Base-by-base conservation (phyloP, 805 yeast species). In the Metschnikowia cerradonensis region DNA sequence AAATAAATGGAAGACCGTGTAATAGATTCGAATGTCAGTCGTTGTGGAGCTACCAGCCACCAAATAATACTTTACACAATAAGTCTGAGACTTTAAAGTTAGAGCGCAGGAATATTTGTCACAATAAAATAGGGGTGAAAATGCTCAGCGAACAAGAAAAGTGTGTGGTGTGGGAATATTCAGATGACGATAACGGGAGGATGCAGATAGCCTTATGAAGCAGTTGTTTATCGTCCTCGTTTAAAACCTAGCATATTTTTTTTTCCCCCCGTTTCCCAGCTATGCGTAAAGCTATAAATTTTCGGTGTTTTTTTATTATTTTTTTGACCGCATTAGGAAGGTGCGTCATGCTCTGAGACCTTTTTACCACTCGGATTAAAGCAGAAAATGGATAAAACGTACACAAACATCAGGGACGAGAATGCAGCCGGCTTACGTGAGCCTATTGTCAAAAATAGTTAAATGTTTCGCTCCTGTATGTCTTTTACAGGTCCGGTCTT, bases 321-420 rank as follows among this genome's bases (percentile, higher is more conserved):
- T 5, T 44, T 44, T 44, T n/a, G n/a, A 34, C 47, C 40, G 33
- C 47, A 31, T 44, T 44, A 44, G 47, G 47, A 44, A 44, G 19
- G 39, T 44, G 47, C 47, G 47, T 35, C 47, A 42, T 33, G n/a
- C 20, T 32, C 45, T 42, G 38, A 42, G 45, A 33, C 45, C 38
- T 42, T 15, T 20, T 32, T 20, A 20, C 31, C 13, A 33, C 23
- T 32, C 30, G 31, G 38, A 10, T n/a, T 14, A 30, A 17, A 34
- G 23, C 51, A 41, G 49, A 52, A 52, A 49, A 17, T 30, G 55
- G 55, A 26, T 17, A 37, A 52, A 52, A 50, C 19, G 49, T 50
- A 52, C 38, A 52, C 55, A 52, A 45, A 46, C 41, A 42, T 33
- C 38, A 32, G 38, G 45, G 23, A 34, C 45, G 19, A 8, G 31